Conservation (phyloP, 768 basidiomycete genomes). For the Roridomyces roridus region DNA sequence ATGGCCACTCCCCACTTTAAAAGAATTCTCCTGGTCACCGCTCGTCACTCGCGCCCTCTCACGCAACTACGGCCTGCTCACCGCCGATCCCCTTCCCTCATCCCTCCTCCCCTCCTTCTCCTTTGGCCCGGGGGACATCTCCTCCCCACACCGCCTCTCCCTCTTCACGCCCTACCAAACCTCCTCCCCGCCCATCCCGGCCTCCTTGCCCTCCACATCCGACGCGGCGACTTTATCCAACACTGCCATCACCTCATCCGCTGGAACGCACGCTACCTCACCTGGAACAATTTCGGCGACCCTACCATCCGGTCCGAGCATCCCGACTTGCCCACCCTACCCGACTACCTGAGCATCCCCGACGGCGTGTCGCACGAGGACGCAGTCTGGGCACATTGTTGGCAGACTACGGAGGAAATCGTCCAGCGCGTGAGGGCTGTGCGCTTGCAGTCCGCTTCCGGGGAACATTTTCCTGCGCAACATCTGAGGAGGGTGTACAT, state of each 20-base stretch:
- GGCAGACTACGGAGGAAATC: slow-evolving; percentile 47
- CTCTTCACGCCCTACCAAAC: slow-evolving; percentile 5
- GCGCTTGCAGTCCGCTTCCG: slow-evolving; percentile 11
- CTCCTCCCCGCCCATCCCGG: slow-evolving; percentile 34
- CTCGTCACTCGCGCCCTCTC: too few relatives aligned
- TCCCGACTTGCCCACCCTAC: slow-evolving; percentile 44
- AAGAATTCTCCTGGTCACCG: too few relatives aligned
- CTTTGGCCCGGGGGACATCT: too few relatives aligned
- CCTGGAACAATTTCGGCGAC: slow-evolving; percentile 47
- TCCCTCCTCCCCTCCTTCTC: too few relatives aligned
- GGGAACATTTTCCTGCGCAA: slow-evolving; percentile 6
- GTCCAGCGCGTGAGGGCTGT: slow-evolving; percentile 42
- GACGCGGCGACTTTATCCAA: slow-evolving; percentile 51
- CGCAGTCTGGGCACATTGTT: slow-evolving; percentile 45
- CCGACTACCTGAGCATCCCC: slow-evolving; percentile 28
- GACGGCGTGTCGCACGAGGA: slow-evolving; percentile 27
- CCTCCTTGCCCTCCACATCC: slow-evolving; percentile 54
- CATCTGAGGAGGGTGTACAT: slow-evolving; percentile 48
- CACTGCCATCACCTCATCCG: slow-evolving; percentile 49
- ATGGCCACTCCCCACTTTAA: too few relatives aligned
- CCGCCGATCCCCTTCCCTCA: too few relatives aligned
- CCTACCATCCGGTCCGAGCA: slow-evolving; percentile 19
- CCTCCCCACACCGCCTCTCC: too few relatives aligned
- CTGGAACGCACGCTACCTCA: slow-evolving; percentile 41
- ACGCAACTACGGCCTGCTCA: too few relatives aligned